Evolutionary conservation across 1,284 basidiomycete genomes (phyloP).

Genomic region (Peniophora sp.): DNA sequence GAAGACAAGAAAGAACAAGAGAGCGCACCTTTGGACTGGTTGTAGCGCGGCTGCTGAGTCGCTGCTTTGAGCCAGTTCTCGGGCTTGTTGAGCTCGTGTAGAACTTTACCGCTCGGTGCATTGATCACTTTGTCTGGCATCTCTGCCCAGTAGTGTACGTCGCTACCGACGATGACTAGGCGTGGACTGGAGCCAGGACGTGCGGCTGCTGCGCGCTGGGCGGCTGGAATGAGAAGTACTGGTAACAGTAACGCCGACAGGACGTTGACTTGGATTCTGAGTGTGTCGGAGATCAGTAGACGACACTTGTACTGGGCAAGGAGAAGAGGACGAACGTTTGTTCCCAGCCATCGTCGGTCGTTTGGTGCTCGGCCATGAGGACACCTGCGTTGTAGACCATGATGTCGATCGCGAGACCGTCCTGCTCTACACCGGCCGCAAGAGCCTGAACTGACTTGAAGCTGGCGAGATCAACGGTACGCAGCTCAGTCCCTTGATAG

Average conservation of each 20-base stretch:
- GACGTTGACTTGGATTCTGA: neutral
- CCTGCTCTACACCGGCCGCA: constrained; percentile 19
- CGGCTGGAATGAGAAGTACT: neutral
- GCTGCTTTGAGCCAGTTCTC: neutral
- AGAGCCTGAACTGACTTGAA: constrained; percentile 22
- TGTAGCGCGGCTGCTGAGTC: neutral
- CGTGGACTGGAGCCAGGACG: neutral
- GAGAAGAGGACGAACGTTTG: neutral
- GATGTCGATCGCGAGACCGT: constrained; percentile 22
- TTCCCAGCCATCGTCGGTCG: neutral
- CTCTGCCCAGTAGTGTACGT: neutral
- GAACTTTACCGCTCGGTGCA: neutral
- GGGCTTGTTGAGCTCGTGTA: neutral
- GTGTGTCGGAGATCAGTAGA: neutral
- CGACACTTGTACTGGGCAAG: too few relatives aligned
- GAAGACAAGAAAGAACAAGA: neutral
- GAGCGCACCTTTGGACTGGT: neutral
- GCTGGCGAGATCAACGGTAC: constrained; percentile 20
- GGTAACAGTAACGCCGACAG: neutral
- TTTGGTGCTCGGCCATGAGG: neutral
- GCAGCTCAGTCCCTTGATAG: constrained; percentile 17
- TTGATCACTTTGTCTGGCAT: neutral
- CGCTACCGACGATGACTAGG: neutral
- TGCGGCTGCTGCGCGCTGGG: neutral
- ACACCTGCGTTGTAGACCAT: constrained; percentile 19